phyloP scores from a whole-genome alignment of 768 basidiomycete genomes.

The Tephrocybe sp. region DNA sequence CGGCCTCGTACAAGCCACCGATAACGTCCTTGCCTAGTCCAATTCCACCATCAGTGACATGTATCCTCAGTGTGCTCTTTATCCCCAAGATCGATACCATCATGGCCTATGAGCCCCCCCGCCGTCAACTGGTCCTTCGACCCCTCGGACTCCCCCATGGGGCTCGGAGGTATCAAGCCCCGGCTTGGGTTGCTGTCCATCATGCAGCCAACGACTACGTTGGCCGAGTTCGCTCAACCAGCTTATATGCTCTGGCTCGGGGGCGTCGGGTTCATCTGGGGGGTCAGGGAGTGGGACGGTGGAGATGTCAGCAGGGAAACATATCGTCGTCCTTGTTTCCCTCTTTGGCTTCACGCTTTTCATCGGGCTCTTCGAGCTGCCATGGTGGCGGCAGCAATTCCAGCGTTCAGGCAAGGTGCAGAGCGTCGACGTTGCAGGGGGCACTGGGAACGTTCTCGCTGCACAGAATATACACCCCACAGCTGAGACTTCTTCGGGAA shows the following conservation, averaged over 20 bases:
- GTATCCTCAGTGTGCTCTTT: constrained; percentile 78
- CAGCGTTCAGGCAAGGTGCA: constrained; percentile 8
- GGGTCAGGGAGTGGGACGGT: constrained; percentile 18
- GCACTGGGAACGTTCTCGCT: neutral
- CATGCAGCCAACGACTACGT: constrained; percentile 60
- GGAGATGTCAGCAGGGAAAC: constrained; percentile 24
- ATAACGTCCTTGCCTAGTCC: constrained; percentile 36
- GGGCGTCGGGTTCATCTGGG: neutral
- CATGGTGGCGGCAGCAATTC: constrained; percentile 50
- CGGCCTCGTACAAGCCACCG: constrained; percentile 66
- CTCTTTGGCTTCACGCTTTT: constrained; percentile 58
- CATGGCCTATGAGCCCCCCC: constrained; percentile 52
- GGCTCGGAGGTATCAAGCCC: constrained; percentile 33
- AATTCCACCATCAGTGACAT: constrained; percentile 56
- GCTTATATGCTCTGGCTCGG: constrained; percentile 37
- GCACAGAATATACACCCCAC: constrained; percentile 19
- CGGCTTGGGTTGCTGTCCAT: constrained; percentile 62
- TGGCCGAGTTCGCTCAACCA: constrained; percentile 68
- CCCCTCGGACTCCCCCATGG: constrained; percentile 11
- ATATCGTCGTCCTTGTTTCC: constrained; percentile 58
- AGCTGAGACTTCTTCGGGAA: constrained; percentile 15
- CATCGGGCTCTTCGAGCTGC: constrained; percentile 48
- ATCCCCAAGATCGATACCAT: constrained; percentile 77
- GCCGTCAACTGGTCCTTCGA: neutral
- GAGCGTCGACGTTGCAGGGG: constrained; percentile 16